Conservation (phyloP, 2,329 filamentous ascomycete genomes). For the Cladosporium sp. region DNA sequence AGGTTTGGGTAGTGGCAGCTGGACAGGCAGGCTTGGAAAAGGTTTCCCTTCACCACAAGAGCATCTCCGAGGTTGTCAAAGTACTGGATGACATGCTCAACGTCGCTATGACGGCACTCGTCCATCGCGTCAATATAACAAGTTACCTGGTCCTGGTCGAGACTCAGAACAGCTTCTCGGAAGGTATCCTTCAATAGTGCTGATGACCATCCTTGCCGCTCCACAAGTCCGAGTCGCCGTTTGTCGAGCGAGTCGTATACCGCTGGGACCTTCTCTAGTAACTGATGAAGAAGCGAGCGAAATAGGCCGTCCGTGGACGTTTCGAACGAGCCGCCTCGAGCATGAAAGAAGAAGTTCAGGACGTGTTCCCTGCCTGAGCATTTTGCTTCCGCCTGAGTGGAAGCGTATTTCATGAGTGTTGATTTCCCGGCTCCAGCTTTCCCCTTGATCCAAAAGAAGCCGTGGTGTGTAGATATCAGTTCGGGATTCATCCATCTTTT, state of each 20-base stretch:
- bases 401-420: background rate
- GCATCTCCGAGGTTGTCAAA: background rate
- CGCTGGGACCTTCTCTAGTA: background rate
- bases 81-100: background rate
- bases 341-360: background rate
- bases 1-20: background rate
- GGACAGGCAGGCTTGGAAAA: background rate
- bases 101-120: background rate
- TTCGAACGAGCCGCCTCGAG: background rate
- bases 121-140: background rate
- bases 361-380: background rate
- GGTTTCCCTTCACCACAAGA: accelerated
- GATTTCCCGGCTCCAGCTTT: background rate
- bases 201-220: background rate
- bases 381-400: background rate
- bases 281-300: background rate
- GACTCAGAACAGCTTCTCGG: background rate
- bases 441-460: background rate
- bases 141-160: background rate
- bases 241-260: background rate
- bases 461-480: background rate
- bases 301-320: background rate
- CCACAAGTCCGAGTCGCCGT: background rate
- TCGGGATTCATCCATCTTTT: background rate
- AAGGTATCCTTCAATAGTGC: background rate